A percentile compares a stretch with the other conserved stretches of the same genome.
Evolutionary conservation across 768 basidiomycete genomes (phyloP).

Genomic region (Boletus rubropictus): DNA sequence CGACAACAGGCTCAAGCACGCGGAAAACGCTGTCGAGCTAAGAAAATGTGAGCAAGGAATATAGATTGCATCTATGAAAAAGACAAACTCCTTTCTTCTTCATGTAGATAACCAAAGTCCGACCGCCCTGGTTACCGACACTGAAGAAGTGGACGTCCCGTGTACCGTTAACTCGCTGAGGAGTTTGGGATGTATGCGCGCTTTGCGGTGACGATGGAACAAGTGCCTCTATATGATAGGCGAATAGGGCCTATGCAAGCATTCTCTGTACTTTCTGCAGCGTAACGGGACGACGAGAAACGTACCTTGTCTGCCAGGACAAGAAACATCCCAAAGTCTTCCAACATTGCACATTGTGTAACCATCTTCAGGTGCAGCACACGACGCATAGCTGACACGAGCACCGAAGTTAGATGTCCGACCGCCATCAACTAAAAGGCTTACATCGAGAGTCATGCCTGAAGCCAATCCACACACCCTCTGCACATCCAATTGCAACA

Average conservation of each 20-base stretch:
- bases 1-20: conserved; percentile 93
- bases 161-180: conserved; percentile 85
- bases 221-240: conserved; percentile 93
- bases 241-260: conserved; percentile 64
- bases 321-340: conserved; percentile 94
- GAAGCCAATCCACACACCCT: conserved; percentile 95
- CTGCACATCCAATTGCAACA: conserved; percentile 90
- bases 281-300: background rate
- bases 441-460: conserved; percentile 81
- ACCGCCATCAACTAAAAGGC: background rate
- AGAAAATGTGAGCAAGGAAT: background rate
- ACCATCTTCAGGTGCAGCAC: conserved; percentile 92
- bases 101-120: conserved; percentile 92
- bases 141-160: conserved; percentile 96
- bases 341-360: conserved; percentile 91
- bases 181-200: conserved; percentile 65
- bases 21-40: conserved; percentile 90
- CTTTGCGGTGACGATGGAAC: conserved; percentile 80
- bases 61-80: conserved; percentile 5
- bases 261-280: background rate
- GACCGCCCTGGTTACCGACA: conserved; percentile 78
- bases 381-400: conserved; percentile 70
- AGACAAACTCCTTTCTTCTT: conserved; percentile 78
- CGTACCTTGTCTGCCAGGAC: conserved; percentile 86
- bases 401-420: conserved; percentile 5